Conservation (phyloP, 208 protist genomes). For the Jaenimonas drosophilae region DNA sequence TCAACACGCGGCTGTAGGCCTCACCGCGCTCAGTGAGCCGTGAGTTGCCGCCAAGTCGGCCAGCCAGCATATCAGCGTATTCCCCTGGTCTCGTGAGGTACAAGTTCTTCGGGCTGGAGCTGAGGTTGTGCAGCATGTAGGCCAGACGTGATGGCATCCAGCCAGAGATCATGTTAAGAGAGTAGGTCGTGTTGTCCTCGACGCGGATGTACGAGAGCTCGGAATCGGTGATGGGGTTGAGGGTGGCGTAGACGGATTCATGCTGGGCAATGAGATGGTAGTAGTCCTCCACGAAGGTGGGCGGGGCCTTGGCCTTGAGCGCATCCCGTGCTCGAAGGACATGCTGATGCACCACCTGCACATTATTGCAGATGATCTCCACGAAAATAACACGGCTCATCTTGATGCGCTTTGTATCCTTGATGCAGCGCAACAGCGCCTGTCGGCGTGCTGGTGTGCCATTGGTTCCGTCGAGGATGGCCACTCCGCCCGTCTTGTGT, state of each 20-base stretch:
- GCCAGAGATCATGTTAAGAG: constrained; percentile 79
- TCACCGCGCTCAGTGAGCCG: constrained; percentile 55
- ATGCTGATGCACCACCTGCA: constrained; percentile 36
- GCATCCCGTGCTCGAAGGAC: constrained; percentile 50
- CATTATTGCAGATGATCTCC: constrained; percentile 61
- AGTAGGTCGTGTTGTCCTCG: constrained; percentile 55
- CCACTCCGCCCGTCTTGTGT: constrained; percentile 46
- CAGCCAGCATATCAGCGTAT: constrained; percentile 67
- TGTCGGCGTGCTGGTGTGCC: constrained; percentile 41
- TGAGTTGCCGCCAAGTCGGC: constrained; percentile 80
- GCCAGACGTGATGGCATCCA: constrained; percentile 80
- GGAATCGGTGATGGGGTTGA: constrained; percentile 51
- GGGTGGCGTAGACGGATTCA: constrained; percentile 62
- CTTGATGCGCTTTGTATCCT: constrained; percentile 47
- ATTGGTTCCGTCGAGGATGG: constrained; percentile 68
- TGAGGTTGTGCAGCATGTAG: constrained; percentile 87
- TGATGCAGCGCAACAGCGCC: constrained; percentile 53
- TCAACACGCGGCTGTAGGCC: constrained; percentile 64
- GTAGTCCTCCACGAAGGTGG: constrained; percentile 75
- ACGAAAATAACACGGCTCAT: constrained; percentile 73
- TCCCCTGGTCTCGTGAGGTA: constrained; percentile 81
- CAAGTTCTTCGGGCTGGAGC: constrained; percentile 48
- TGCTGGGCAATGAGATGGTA: constrained; percentile 50
- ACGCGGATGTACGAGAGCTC: constrained; percentile 81
- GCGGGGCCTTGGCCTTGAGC: constrained; percentile 22